Conservation (phyloP, 352 stramenopile genomes). For the Globisporangium cystogenes region DNA sequence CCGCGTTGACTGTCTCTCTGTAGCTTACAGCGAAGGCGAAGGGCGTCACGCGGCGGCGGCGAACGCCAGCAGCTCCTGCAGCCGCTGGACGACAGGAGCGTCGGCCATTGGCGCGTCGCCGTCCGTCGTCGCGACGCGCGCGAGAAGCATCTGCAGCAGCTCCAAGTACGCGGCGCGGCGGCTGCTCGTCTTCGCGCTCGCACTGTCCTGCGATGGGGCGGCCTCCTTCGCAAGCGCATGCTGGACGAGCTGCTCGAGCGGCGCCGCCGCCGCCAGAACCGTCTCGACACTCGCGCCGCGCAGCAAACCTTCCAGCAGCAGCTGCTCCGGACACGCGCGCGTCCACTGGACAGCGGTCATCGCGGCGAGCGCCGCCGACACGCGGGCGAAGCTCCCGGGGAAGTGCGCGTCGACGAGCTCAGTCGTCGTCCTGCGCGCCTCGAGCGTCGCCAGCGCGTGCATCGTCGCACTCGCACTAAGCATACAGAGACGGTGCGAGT, state of each 20-base stretch:
- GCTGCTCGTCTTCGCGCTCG: not conserved
- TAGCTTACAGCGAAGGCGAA: not conserved
- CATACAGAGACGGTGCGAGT: too few relatives aligned
- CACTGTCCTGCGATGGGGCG: not conserved
- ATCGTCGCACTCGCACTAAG: slow-evolving; percentile 24
- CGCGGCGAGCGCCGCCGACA: slow-evolving; percentile 12
- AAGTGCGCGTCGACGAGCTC: slow-evolving; percentile 31
- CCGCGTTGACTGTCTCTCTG: not conserved
- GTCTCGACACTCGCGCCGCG: slow-evolving; percentile 9
- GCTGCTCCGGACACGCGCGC: slow-evolving; percentile 16
- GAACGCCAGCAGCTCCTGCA: not conserved
- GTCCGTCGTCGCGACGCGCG: too few relatives aligned
- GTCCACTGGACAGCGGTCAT: slow-evolving; percentile 38
- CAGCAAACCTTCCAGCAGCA: slow-evolving; percentile 21
- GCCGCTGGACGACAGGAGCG: not conserved
- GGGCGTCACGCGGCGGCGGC: not conserved
- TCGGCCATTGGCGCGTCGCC: not conserved
- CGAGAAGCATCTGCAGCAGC: slow-evolving; percentile 4
- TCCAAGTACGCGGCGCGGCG: not conserved
- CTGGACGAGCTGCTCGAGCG: slow-evolving; percentile 4
- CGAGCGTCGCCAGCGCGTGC: slow-evolving; percentile 19
- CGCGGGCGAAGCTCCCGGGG: slow-evolving; percentile 16
- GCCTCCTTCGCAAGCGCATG: not conserved
- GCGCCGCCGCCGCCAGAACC: not conserved
- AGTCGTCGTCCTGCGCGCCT: slow-evolving; percentile 11